Evolutionary conservation across 2,329 filamentous ascomycete species (phyloP).

Genomic region (Sarocladium strictum): DNA sequence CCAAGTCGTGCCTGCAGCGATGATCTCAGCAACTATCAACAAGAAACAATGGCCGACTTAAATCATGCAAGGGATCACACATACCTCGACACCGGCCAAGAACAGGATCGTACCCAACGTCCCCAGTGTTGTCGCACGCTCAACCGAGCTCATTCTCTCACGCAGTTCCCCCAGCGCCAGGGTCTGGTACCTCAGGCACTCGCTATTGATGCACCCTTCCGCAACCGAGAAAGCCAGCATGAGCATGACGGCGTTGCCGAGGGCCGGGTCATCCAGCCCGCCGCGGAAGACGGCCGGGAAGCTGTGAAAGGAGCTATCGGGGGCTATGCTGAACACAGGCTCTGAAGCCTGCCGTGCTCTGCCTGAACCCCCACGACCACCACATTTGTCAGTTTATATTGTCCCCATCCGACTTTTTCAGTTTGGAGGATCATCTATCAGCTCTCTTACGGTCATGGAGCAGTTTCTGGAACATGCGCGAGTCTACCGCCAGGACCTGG

Average conservation of each 20-base stretch:
- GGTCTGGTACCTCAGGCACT: slow-evolving; percentile 30
- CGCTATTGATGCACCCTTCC: slow-evolving; percentile 19
- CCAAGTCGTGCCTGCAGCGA: slow-evolving; percentile 32
- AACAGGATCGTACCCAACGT: slow-evolving; percentile 36
- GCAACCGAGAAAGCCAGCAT: slow-evolving; percentile 18
- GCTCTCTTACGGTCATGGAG: background rate
- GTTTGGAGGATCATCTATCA: too few species aligned
- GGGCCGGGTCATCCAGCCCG: slow-evolving; percentile 26
- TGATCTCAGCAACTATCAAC: too few species aligned
- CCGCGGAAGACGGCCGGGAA: slow-evolving; percentile 17
- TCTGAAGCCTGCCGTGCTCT: slow-evolving; percentile 18
- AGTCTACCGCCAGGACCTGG: slow-evolving; percentile 4
- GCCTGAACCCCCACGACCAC: background rate
- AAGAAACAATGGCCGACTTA: too few species aligned
- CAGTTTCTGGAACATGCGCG: background rate
- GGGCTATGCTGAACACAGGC: slow-evolving; percentile 30
- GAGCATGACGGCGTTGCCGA: slow-evolving; percentile 29
- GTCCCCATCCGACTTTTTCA: too few species aligned
- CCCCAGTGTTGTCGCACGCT: slow-evolving; percentile 24
- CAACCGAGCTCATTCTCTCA: slow-evolving; percentile 22
- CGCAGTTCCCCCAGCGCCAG: slow-evolving; percentile 27
- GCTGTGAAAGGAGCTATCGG: slow-evolving; percentile 31
- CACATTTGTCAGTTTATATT: too few species aligned
- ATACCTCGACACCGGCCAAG: slow-evolving; percentile 34
- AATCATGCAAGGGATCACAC: too few species aligned